phyloP scores from a whole-genome alignment of 768 basidiomycete species.

The Neoboletus magnificus region DNA sequence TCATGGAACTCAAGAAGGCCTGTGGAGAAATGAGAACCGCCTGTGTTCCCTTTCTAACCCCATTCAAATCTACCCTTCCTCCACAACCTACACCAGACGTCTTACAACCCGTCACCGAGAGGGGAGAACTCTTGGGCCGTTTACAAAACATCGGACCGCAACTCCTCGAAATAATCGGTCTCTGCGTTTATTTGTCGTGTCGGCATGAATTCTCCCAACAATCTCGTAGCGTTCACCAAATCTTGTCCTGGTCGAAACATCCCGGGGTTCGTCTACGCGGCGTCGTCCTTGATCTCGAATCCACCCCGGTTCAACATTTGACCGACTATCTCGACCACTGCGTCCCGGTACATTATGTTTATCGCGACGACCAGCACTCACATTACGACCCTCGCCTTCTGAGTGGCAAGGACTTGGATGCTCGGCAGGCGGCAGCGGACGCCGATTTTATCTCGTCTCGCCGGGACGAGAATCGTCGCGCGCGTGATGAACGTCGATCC shows the following conservation, averaged over 20 bases:
- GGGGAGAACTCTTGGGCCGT: background rate
- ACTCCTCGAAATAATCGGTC: background rate
- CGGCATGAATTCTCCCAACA: background rate
- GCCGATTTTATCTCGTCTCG: background rate
- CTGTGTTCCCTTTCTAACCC: background rate
- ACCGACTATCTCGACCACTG: background rate
- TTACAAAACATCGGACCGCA: background rate
- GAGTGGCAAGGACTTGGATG: background rate
- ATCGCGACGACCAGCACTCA: background rate
- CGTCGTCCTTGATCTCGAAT: background rate
- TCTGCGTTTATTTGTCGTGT: background rate
- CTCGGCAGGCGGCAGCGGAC: background rate
- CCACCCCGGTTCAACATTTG: background rate
- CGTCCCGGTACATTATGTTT: background rate
- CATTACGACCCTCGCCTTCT: background rate
- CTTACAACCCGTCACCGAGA: background rate
- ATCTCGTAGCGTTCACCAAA: background rate
- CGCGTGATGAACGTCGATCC: background rate
- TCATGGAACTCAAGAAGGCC: too few species aligned
- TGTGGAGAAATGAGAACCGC: too few species aligned
- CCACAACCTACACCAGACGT: too few species aligned
- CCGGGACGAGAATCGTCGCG: accelerated
- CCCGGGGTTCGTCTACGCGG: background rate
- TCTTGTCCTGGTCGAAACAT: background rate
- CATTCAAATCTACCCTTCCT: too few species aligned